A percentile compares a stretch with the other conserved stretches of the same genome.
phyloP scores from a whole-genome alignment of 441 rosid species.

The Melastoma candidum region DNA sequence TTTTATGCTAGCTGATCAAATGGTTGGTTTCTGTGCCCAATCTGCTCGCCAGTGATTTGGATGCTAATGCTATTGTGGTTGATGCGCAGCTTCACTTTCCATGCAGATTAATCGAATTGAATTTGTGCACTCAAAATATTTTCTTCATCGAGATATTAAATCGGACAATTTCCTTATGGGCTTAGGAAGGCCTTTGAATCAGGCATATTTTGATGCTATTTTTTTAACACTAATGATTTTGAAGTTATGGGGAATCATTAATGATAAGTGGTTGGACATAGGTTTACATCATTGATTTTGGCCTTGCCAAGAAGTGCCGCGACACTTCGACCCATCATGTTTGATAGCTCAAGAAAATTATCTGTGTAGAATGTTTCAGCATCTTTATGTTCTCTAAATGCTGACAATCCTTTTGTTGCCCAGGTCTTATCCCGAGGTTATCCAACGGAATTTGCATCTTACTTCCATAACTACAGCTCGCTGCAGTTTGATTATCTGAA shows the following conservation, averaged over 20 bases:
- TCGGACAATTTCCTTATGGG: constrained; percentile 99
- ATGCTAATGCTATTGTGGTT: constrained; percentile 1
- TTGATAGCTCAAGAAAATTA: too few species aligned
- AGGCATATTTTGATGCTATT: constrained; percentile 31
- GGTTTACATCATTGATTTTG: constrained; percentile 96
- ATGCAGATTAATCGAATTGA: constrained; percentile 89
- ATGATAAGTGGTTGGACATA: constrained; percentile 17
- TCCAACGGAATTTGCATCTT: constrained; percentile 97
- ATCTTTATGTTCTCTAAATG: too few species aligned
- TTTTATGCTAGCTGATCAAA: constrained; percentile 10
- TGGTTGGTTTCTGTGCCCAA: constrained; percentile 10
- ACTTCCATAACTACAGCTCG: constrained; percentile 91
- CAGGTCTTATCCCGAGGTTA: constrained; percentile 91
- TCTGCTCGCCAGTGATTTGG: neutral
- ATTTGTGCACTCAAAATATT: constrained; percentile 83
- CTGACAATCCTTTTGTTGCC: constrained; percentile 5
- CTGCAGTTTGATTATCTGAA: constrained; percentile 88
- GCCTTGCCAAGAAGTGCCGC: constrained; percentile 92
- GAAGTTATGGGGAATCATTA: constrained; percentile 1
- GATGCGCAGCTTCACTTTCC: constrained; percentile 7
- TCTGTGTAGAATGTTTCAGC: too few species aligned
- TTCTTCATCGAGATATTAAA: constrained; percentile 95
- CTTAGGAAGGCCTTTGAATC: constrained; percentile 91
- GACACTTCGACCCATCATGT: constrained; percentile 72
- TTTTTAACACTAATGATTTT: neutral